Base-by-base conservation (phyloP, 73 alveolate species). In the Durusdinium trenchii region DNA sequence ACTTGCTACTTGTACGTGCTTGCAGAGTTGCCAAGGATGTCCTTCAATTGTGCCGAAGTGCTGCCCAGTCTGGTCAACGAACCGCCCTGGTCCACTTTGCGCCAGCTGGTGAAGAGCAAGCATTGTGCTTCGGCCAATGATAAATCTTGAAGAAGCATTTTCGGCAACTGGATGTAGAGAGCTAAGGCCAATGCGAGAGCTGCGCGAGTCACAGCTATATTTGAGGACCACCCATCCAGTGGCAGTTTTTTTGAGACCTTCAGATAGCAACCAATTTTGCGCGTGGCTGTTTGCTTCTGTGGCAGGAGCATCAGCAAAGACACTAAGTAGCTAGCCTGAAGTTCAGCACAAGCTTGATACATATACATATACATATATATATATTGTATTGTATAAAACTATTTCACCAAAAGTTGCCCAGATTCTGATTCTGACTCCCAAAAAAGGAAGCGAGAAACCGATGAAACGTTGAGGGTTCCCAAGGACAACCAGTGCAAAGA, bases 171-270 rank as follows among this genome's bases (percentile, higher is more conserved):
- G n/a, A n/a, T n/a, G n/a, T n/a, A n/a, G n/a, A n/a, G n/a, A n/a
- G n/a, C 82, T 40, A 1, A 87, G 95, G 86, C 83, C 86, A 26
- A 32, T 89, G 82, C 69, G 96, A 28, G 96, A 62, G 38, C 40
- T 89, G 85, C 96, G 96, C 3, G 96, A 89, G 36, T 43, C 84
- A 3, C 96, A 89, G 69, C 71, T 89, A 47, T 64, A 61, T 60
- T 62, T 89, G 73, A 89, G 96, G 96, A 89, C 71, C 35, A 23
- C 9, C 18, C 9, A 23, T 6, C 32, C 6, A 62, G 76, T 62
- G 18, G 18, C 32, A 9, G 76, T 62, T 23, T 26, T 62, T 62
- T 62, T 35, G 76, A 62, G 9, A 62, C 40, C 76, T 10, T 20
- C 32, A 6, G 76, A 20, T 6, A n/a, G n/a, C n/a, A n/a, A n/a